Percentiles rank a stretch among this genome's conserved stretches.
These are phyloP conservation scores for Metarhizium brunneum DNA, from an alignment of 2,329 filamentous ascomycete genomes.

Conservation along the genomic window DNA sequence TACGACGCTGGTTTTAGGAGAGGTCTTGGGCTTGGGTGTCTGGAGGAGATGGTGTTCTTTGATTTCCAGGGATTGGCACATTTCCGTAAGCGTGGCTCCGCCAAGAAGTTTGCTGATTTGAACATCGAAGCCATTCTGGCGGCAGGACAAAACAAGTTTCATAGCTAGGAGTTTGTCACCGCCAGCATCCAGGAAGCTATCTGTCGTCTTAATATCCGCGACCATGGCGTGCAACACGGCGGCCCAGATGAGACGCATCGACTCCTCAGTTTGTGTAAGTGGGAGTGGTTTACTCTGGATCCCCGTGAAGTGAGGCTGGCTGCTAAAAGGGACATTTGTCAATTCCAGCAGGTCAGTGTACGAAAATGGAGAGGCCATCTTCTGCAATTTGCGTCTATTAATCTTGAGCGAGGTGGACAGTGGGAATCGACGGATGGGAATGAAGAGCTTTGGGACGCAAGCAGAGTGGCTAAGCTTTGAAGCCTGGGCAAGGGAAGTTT, in stretches of 20 bases:
- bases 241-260: constrained; percentile 39
- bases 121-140: constrained; percentile 30
- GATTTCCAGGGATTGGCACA: constrained; percentile 27
- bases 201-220: constrained; percentile 29
- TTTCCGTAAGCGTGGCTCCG: constrained; percentile 32
- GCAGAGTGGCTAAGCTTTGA: constrained; percentile 13
- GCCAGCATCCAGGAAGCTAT: constrained; percentile 36
- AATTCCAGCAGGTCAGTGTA: constrained; percentile 34
- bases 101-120: constrained; percentile 33
- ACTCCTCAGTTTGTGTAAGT: constrained; percentile 35
- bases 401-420: constrained; percentile 41
- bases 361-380: constrained; percentile 31
- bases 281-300: constrained; percentile 35
- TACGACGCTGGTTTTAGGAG: constrained; percentile 4
- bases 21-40: neutral
- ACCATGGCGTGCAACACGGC: constrained; percentile 29
- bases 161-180: constrained; percentile 36
- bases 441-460: constrained; percentile 37
- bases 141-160: constrained; percentile 34
- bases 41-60: constrained; percentile 3
- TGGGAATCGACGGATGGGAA: constrained; percentile 39
- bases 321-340: constrained; percentile 18
- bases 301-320: constrained; percentile 25
- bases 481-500: constrained; percentile 28
- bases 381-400: constrained; percentile 37